Conservation (phyloP, 768 basidiomycete genomes). For the Saitozyma podzolica region DNA sequence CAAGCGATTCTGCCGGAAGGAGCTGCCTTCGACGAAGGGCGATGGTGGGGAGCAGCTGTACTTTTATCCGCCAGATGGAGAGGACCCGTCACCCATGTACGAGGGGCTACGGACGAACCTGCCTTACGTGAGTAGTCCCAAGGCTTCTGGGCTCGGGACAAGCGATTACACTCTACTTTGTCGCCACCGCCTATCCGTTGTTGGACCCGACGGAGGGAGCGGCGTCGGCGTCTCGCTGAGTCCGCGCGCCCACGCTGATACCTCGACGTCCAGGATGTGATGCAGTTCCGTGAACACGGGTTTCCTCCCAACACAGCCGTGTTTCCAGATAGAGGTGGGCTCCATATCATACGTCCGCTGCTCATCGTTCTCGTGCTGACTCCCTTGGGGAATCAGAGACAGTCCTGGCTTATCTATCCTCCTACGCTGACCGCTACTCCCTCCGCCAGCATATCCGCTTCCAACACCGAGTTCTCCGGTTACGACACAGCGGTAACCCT, state of each 20-base stretch:
- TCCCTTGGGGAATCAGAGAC: background rate
- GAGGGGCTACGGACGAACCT: slow-evolving; percentile 45
- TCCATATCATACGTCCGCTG: background rate
- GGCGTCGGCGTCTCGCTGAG: background rate
- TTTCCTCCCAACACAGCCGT: slow-evolving; percentile 26
- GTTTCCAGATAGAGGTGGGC: slow-evolving; percentile 41
- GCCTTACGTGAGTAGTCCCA: slow-evolving; percentile 37
- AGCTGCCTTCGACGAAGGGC: background rate
- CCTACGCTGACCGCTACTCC: slow-evolving; percentile 65
- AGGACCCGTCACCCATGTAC: slow-evolving; percentile 48
- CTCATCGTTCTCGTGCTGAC: background rate
- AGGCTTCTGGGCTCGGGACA: too few species aligned
- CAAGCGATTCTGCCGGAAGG: background rate
- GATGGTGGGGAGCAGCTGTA: slow-evolving; percentile 15
- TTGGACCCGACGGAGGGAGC: background rate
- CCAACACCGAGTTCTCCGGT: slow-evolving; percentile 59
- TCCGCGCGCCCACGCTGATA: background rate
- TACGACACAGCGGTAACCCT: slow-evolving; percentile 18
- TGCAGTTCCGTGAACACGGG: slow-evolving; percentile 38
- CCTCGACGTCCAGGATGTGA: slow-evolving; percentile 34
- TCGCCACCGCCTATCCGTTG: background rate
- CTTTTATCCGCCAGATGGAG: slow-evolving; percentile 24
- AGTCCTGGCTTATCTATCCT: too few species aligned
- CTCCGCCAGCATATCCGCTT: slow-evolving; percentile 66
- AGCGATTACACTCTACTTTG: background rate